phyloP scores from a whole-genome alignment of 2,329 filamentous ascomycete species.

The Fusarium subtropicale region DNA sequence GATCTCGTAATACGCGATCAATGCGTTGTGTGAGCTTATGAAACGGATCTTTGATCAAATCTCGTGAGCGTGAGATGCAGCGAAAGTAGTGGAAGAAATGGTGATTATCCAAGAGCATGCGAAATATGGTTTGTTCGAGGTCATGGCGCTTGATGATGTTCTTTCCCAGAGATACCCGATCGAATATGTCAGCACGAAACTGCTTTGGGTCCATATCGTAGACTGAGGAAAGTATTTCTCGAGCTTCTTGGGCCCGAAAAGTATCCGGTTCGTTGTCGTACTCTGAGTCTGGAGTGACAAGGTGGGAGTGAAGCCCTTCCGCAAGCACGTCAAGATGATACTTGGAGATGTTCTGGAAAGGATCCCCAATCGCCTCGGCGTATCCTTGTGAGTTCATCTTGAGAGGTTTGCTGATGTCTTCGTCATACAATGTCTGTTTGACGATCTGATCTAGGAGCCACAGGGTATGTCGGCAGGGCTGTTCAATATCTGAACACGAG shows the following conservation, averaged over 20 bases:
- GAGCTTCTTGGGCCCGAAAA: constrained; percentile 60
- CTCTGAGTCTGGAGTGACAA: constrained; percentile 50
- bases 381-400: constrained; percentile 58
- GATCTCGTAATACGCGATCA: constrained; percentile 58
- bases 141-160: constrained; percentile 58
- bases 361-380: constrained; percentile 60
- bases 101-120: constrained; percentile 65
- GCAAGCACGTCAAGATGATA: constrained; percentile 65
- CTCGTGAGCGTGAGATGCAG: constrained; percentile 57
- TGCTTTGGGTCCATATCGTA: constrained; percentile 54
- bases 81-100: constrained; percentile 67
- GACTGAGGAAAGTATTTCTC: constrained; percentile 64
- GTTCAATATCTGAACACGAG: constrained; percentile 55
- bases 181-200: constrained; percentile 62
- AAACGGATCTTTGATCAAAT: constrained; percentile 60
- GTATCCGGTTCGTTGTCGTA: constrained; percentile 49
- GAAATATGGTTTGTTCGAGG: constrained; percentile 63
- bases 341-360: constrained; percentile 61
- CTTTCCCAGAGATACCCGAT: constrained; percentile 46
- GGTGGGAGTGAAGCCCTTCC: constrained; percentile 63
- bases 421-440: constrained; percentile 59
- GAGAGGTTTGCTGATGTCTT: constrained; percentile 53
- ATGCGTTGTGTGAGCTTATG: constrained; percentile 61
- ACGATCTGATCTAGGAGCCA: constrained; percentile 67
- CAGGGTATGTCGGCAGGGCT: constrained; percentile 63